Evolutionary conservation across 345 rosid species (phyloP).

Genomic region (Laguncularia racemosa): DNA sequence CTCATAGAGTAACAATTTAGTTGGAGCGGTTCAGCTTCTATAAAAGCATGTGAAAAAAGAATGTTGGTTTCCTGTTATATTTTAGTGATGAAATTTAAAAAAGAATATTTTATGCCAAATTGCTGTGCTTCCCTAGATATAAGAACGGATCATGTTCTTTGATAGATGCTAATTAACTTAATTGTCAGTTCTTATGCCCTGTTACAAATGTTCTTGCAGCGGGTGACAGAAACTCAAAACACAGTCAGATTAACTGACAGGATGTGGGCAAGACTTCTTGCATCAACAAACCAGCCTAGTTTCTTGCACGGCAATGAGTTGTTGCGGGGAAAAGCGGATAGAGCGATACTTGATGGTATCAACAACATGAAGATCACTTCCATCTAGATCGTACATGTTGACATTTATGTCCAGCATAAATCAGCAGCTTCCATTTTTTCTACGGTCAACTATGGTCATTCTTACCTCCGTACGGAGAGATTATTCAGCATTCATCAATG

Average conservation of each 20-base stretch:
- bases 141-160: too few relatives aligned
- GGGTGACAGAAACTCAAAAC: conserved; percentile 65
- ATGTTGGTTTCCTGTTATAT: too few relatives aligned
- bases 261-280: conserved; percentile 97
- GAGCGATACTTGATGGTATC: conserved; percentile 24
- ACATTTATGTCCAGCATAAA: conserved; percentile 9
- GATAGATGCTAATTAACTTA: too few relatives aligned
- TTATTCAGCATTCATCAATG: too few relatives aligned
- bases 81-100: too few relatives aligned
- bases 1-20: too few relatives aligned
- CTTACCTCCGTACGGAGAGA: too few relatives aligned
- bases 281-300: conserved; percentile 91
- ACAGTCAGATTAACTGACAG: conserved; percentile 82
- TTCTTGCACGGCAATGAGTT: conserved; percentile 43
- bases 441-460: too few relatives aligned
- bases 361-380: conserved; percentile 34
- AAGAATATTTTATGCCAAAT: too few relatives aligned
- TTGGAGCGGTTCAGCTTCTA: too few relatives aligned
- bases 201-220: conserved; percentile 33
- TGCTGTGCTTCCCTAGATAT: too few relatives aligned
- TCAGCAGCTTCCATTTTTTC: neutral
- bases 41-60: too few relatives aligned
- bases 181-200: neutral
- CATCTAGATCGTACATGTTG: conserved; percentile 17
- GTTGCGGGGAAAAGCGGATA: conserved; percentile 23